Evolutionary conservation across 1,139 yeast genomes (phyloP).

Genomic region (Diutina siamensis): DNA sequence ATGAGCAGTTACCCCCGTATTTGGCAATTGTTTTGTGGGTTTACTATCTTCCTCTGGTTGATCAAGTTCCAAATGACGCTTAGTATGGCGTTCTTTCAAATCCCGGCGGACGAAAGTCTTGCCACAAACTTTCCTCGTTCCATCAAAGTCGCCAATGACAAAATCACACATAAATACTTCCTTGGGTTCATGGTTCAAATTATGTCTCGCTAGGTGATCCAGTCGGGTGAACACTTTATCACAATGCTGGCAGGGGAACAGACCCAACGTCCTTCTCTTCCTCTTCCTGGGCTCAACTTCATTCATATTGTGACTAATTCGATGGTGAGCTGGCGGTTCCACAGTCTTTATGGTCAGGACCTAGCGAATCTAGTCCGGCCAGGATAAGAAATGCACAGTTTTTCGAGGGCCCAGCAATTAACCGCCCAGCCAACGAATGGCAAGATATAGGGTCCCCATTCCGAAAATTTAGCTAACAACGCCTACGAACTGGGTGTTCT

Average conservation of each 20-base stretch:
- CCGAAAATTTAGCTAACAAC: no score
- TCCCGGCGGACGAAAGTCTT: slow-evolving; percentile 47
- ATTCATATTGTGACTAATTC: no score
- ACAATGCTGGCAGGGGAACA: slow-evolving; percentile 14
- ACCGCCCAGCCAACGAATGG: no score
- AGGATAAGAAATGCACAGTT: not conserved
- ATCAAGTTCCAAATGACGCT: slow-evolving; percentile 16
- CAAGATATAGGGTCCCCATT: no score
- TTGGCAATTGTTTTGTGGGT: not conserved
- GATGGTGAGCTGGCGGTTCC: no score
- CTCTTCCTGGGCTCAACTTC: not conserved
- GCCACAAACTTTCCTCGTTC: slow-evolving; percentile 21
- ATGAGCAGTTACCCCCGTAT: no score
- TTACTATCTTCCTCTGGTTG: not conserved
- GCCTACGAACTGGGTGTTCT: no score
- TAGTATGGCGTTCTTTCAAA: slow-evolving; percentile 27
- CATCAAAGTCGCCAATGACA: slow-evolving; percentile 16
- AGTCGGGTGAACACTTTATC: slow-evolving; percentile 30
- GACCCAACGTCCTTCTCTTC: slow-evolving; percentile 3
- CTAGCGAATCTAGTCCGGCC: not conserved
- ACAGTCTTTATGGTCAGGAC: no score
- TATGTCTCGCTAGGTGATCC: slow-evolving; percentile 32
- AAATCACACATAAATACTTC: slow-evolving; percentile 35
- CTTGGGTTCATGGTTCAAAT: slow-evolving; percentile 30
- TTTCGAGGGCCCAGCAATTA: no score